Evolutionary conservation across 1,284 basidiomycete genomes (phyloP).

Genomic region (Coniophora puteana): DNA sequence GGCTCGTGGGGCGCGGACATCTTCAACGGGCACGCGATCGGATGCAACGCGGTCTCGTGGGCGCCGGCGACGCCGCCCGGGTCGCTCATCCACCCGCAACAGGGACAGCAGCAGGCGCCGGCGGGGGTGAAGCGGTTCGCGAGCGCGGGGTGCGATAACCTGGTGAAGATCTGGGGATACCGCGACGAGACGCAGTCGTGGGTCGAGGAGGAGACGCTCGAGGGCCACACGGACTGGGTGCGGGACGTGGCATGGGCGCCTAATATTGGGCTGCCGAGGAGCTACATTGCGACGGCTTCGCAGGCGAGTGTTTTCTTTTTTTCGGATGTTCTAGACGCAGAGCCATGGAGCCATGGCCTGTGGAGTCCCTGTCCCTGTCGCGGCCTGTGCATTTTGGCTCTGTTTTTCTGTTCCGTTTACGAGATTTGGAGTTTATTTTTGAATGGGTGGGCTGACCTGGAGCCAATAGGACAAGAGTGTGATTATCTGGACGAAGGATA

Average conservation of each 20-base stretch:
- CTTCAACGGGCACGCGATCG: conserved; percentile 94
- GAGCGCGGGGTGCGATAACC: conserved; percentile 93
- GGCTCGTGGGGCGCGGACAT: conserved; percentile 96
- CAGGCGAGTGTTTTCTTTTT: conserved; percentile 50
- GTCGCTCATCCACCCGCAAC: conserved; percentile 70
- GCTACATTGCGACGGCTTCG: conserved; percentile 93
- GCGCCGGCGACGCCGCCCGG: conserved; percentile 89
- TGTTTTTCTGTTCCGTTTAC: too few relatives aligned
- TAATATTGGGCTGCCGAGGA: conserved; percentile 91
- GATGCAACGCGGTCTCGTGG: conserved; percentile 98
- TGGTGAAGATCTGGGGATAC: conserved; percentile 94
- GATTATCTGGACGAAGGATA: conserved; percentile 91
- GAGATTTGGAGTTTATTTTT: conserved; percentile 5
- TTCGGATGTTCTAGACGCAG: not conserved
- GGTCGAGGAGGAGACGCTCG: conserved; percentile 85
- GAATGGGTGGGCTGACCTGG: not conserved
- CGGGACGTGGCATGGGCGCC: conserved; percentile 98
- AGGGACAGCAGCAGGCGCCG: conserved; percentile 35
- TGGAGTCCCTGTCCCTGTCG: too few relatives aligned
- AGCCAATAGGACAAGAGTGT: conserved; percentile 82
- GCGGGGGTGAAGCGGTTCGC: conserved; percentile 82
- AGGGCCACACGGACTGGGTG: conserved; percentile 96
- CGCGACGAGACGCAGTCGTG: conserved; percentile 76
- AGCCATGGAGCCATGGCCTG: too few relatives aligned
- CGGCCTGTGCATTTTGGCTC: too few relatives aligned